A percentile compares a stretch with the other conserved stretches of the same genome.
These are phyloP conservation scores for Candida pseudofarinosa DNA, from an alignment of 805 yeast species.

Conservation along the genomic window DNA sequence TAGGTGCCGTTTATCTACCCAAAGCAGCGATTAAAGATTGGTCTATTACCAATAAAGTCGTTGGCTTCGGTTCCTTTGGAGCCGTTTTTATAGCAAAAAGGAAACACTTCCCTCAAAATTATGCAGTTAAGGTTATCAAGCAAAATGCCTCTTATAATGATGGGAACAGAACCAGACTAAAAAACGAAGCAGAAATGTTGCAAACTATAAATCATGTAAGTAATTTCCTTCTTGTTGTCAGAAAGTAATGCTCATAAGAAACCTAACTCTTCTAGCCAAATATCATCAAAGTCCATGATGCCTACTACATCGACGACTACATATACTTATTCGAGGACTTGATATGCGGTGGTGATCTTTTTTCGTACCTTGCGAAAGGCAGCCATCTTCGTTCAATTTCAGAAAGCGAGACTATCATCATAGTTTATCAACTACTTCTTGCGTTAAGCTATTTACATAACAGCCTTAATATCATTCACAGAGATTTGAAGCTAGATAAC, in stretches of 20 bases:
- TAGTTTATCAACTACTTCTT: conserved; percentile 51
- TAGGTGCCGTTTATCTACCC: background rate
- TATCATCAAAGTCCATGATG: conserved; percentile 42
- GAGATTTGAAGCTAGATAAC: conserved; percentile 67
- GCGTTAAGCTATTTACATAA: conserved; percentile 56
- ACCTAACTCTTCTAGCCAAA: conserved; percentile 36
- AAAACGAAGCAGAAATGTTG: conserved; percentile 42
- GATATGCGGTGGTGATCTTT: conserved; percentile 56
- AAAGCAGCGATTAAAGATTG: conserved; percentile 24
- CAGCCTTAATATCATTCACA: conserved; percentile 50
- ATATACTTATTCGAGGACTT: conserved; percentile 47
- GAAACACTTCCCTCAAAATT: conserved; percentile 22
- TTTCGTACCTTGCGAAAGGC: conserved; percentile 48
- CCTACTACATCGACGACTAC: conserved; percentile 20
- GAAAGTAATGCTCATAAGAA: too few species aligned
- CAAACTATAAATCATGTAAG: conserved; percentile 37
- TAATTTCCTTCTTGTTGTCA: too few species aligned
- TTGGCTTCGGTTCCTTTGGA: conserved; percentile 61
- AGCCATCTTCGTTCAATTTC: conserved; percentile 38
- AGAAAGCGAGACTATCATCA: conserved; percentile 52
- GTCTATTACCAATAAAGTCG: conserved; percentile 36
- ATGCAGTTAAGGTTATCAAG: conserved; percentile 47
- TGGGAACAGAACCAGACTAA: conserved; percentile 1
- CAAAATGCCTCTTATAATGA: background rate
- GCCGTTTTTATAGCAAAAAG: conserved; percentile 39